Conservation (phyloP, 352 stramenopile genomes). For the Phytophthora colocasiae region DNA sequence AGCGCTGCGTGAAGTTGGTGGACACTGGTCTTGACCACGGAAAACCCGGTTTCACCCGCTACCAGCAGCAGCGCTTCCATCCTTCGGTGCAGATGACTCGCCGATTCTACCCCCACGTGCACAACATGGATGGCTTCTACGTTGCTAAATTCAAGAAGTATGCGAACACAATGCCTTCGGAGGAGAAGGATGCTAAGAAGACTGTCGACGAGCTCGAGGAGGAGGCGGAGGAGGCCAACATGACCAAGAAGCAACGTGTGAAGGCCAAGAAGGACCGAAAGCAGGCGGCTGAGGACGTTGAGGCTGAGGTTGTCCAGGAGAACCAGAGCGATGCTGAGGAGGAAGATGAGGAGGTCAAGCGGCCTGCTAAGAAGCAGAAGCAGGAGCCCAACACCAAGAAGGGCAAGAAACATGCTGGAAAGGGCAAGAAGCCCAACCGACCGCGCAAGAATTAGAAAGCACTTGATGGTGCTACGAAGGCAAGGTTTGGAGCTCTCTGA, state of each 20-base stretch:
- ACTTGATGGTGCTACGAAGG: conserved; percentile 20
- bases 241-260: conserved; percentile 88
- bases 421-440: conserved; percentile 50
- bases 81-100: conserved; percentile 95
- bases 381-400: conserved; percentile 46
- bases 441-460: conserved; percentile 57
- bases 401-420: conserved; percentile 36
- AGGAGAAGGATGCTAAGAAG: conserved; percentile 82
- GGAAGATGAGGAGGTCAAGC: conserved; percentile 45
- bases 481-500: conserved; percentile 21
- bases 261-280: conserved; percentile 78
- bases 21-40: conserved; percentile 98
- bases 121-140: conserved; percentile 99
- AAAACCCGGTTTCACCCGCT: conserved; percentile 92
- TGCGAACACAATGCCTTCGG: conserved; percentile 90
- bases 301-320: conserved; percentile 69
- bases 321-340: conserved; percentile 58
- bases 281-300: conserved; percentile 75
- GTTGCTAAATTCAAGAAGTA: conserved; percentile 99
- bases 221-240: conserved; percentile 68
- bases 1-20: conserved; percentile 98
- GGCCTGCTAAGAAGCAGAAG: conserved; percentile 57
- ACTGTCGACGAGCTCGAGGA: conserved; percentile 73
- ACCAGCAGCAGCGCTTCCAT: conserved; percentile 98
- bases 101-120: conserved; percentile 99